Evolutionary conservation across 2,329 filamentous ascomycete genomes (phyloP), one percentile per base, ranked within the genome.

Genomic region (Trichoderma koningii): DNA sequence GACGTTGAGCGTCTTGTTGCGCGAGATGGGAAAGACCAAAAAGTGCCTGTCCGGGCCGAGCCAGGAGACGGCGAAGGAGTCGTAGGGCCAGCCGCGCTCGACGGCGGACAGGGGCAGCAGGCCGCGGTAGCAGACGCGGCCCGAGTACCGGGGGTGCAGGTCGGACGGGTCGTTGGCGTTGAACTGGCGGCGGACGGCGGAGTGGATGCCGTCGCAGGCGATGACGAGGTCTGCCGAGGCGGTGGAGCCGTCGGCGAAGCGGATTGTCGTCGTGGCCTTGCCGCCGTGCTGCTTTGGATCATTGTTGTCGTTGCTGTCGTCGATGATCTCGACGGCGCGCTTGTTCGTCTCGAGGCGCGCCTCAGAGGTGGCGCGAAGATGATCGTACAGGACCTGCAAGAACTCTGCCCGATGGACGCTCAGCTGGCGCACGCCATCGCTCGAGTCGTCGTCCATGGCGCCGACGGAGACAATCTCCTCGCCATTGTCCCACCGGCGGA

Each of bases 21-120:
- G 59, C 17, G 59, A 62, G n/a, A 62, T 62, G 48, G 59, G 59
- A n/a, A 62, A 62, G n/a, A 62, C 59, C 23, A 62, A 48, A 19
- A 62, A 62, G 47, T 62, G 59, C 14, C 59, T 19, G 23, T 52
- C 50, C 2, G 59, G 59, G 1, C 59, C 59, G 2, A 62, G 48
- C 59, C 59, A 62, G 10, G 59, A 62, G 38, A 62, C 30, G 14
- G 59, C 59, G 7, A 53, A 62, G 4, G 59, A 62, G 26, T 45
- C 59, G 3, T 62, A 62, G 2, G 59, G 59, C 59, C 59, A 62
- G 59, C 53, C 59, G 15, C 34, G 26, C 3, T 41, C 59, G 4
- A 62, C 48, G n/a, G 59, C 47, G 3, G 59, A 44, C 34, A 62
- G 21, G 7, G 59, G 59, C 2, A 62, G 41, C 3, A 62, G 48